A percentile compares a stretch with the other conserved stretches of the same genome.
These are phyloP conservation scores for Cucurbita pepo DNA, from an alignment of 306 rosid species.

Conservation along the genomic window DNA sequence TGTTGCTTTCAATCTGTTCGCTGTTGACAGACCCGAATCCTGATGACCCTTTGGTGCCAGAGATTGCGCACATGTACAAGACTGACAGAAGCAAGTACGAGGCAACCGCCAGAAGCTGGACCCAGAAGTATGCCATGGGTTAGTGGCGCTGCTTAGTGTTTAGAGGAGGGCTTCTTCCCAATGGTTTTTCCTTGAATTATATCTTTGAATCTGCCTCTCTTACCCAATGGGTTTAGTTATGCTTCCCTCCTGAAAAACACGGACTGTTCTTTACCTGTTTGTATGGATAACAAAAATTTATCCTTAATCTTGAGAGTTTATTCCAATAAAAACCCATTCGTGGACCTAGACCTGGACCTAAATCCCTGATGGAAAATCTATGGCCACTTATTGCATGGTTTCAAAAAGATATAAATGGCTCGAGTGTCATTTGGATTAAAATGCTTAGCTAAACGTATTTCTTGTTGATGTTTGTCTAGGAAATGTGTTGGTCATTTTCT, in stretches of 20 bases:
- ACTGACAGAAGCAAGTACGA: conserved; percentile 61
- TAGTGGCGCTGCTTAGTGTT: conserved; percentile 12
- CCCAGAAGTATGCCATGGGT: conserved; percentile 73
- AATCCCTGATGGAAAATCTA: background rate
- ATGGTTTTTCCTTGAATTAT: conserved; percentile 11
- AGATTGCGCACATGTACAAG: conserved; percentile 70
- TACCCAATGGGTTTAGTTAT: background rate
- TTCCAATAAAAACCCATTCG: background rate
- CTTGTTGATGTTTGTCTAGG: background rate
- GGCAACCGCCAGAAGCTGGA: conserved; percentile 72
- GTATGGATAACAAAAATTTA: background rate
- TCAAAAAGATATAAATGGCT: background rate
- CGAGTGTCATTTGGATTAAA: background rate
- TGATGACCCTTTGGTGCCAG: conserved; percentile 67
- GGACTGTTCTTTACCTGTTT: conserved; percentile 13
- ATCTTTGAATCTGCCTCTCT: conserved; percentile 5
- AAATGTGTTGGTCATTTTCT: background rate
- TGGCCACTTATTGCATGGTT: background rate
- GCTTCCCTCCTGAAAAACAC: conserved; percentile 15
- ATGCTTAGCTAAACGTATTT: background rate
- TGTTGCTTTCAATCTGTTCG: conserved; percentile 56
- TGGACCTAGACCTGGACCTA: background rate
- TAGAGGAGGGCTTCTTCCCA: conserved; percentile 14
- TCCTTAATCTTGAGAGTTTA: background rate
- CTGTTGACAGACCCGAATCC: conserved; percentile 62